phyloP scores from a whole-genome alignment of 202 grass and related monocot species.

The Musa balbisiana region DNA sequence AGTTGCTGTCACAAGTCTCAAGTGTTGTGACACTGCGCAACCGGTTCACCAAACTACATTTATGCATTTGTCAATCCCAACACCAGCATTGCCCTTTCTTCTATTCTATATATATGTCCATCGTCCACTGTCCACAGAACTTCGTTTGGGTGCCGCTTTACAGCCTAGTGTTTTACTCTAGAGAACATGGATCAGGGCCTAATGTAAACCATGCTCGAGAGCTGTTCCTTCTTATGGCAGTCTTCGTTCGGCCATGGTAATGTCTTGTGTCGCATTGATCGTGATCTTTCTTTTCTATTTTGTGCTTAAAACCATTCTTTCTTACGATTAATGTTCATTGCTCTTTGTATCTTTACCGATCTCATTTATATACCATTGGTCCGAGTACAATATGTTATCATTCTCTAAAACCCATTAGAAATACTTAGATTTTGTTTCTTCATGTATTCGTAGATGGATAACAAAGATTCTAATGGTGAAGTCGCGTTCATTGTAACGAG shows the following conservation, averaged over 20 bases:
- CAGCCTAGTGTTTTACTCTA: not conserved
- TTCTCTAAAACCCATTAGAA: no score
- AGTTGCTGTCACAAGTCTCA: not conserved
- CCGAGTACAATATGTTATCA: no score
- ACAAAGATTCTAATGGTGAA: conserved; percentile 1
- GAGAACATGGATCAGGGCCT: not conserved
- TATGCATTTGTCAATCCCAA: not conserved
- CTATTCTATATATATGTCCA: not conserved
- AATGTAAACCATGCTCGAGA: not conserved
- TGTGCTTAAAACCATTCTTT: no score
- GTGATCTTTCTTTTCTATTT: no score
- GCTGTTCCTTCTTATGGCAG: not conserved
- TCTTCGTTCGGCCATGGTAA: not conserved
- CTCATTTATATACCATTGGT: no score
- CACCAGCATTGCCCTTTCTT: not conserved
- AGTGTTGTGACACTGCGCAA: not conserved
- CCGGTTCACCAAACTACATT: not conserved
- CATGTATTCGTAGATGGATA: conserved; percentile 10
- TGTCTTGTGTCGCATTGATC: not conserved
- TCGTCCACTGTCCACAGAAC: no score
- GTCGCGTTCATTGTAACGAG: conserved; percentile 25
- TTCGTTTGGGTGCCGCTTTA: not conserved
- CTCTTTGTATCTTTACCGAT: no score
- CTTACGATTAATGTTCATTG: no score
- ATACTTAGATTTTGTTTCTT: no score